phyloP scores from a whole-genome alignment of 179 eudicot genomes.

The Corrigiola litoralis region DNA sequence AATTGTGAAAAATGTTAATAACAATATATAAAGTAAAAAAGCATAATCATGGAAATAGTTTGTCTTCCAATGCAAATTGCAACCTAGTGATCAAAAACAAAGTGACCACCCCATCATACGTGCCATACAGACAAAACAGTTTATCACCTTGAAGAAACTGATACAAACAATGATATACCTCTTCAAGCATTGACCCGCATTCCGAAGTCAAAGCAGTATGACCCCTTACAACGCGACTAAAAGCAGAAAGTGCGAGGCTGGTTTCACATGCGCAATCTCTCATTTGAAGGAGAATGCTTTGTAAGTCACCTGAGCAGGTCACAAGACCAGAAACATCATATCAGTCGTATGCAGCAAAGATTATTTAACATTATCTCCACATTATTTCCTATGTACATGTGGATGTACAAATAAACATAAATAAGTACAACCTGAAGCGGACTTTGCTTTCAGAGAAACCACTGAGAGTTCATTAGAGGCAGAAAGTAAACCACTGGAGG shows the following conservation, averaged over 20 bases:
- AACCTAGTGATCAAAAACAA: too few species aligned
- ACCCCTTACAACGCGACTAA: conserved; percentile 51
- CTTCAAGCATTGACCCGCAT: conserved; percentile 98
- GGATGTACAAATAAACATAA: background rate
- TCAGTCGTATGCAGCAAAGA: conserved; percentile 11
- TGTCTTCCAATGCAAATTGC: too few species aligned
- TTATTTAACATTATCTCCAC: background rate
- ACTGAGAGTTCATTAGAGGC: conserved; percentile 76
- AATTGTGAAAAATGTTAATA: too few species aligned
- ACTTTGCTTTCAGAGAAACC: conserved; percentile 74
- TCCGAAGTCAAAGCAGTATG: conserved; percentile 95
- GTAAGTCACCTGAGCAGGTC: conserved; percentile 68
- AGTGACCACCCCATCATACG: background rate
- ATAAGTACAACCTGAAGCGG: conserved; percentile 71
- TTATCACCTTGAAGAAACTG: background rate
- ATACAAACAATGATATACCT: conserved; percentile 44
- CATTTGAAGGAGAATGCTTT: conserved; percentile 83
- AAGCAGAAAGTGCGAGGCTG: conserved; percentile 70
- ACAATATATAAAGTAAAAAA: too few species aligned
- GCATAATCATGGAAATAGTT: too few species aligned
- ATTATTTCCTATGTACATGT: background rate
- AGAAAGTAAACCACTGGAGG: conserved; percentile 66
- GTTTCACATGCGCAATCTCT: conserved; percentile 86
- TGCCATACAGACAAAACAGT: background rate
- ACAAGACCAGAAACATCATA: conserved; percentile 12